Evolutionary conservation across 345 rosid species (phyloP), one percentile per base, ranked within the genome.

Genomic region (Dipteronia dyeriana): DNA sequence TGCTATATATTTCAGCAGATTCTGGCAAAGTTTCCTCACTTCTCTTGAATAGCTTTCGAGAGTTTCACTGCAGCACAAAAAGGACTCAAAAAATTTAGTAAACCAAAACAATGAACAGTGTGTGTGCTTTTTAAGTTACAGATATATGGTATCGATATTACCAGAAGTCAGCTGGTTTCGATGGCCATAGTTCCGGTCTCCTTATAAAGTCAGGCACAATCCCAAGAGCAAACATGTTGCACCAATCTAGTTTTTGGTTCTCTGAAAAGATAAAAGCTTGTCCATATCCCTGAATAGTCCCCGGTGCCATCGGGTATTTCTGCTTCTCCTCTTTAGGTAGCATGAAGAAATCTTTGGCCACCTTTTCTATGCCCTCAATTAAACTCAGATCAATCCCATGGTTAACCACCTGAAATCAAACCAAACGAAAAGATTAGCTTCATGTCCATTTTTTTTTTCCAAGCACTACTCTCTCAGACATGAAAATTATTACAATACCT

Each of bases 171-270:
- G 85, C 78, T 75, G 96, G 98, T 39, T 82, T 85, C 62, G 79
- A 73, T 29, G 98, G 98, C 99, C 98, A 93, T 7, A 93, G 80
- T 76, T 90, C 82, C 62, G 98, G 97, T 82, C 86, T 87, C 79
- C 91, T 85, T 38, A 95, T 85, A 68, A 14, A 80, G 70, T 84
- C 86, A 73, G 99, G 99, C 69, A 87, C 89, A 76, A 95, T 68
- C 54, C 98, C 98, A 72, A 95, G 98, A 29, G 98, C 97, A 79
- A 91, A 88, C 98, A 91, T 95, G 84, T 93, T 95, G 87, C 98
- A 93, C 99, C 99, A 95, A 76, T 95, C 99, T 64, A 95, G 86
- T 82, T 95, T 95, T 83, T 95, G 98, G 74, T 91, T 89, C 83
- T 95, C 97, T 0, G 98, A 91, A 87, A 95, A 93, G 17, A 93